A percentile compares a stretch with the other conserved stretches of the same genome.
Evolutionary conservation across 129 eudicot genomes (phyloP).

Genomic region (carrot (Daucus carota)): DH1_v3.0 NC_030384.2:26853001-26853500

Average conservation of each 20-base stretch:
- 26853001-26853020: too few relatives aligned
- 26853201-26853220: constrained; percentile 72
- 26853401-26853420: constrained; percentile 79
- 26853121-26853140: constrained; percentile 1
- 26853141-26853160: constrained; percentile 79
- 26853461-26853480: constrained; percentile 13
- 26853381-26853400: constrained; percentile 82
- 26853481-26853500: constrained; percentile 16
- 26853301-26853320: constrained; percentile 8
- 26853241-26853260: background rate
- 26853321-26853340: constrained; percentile 11
- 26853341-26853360: constrained; percentile 50
- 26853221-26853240: constrained; percentile 39
- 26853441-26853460: constrained; percentile 9
- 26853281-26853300: background rate
- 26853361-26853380: constrained; percentile 84
- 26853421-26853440: constrained; percentile 42
- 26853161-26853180: constrained; percentile 92
- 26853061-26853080: too few relatives aligned
- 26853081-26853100: background rate
- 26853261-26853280: background rate
- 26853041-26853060: too few relatives aligned
- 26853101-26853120: background rate
- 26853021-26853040: too few relatives aligned
- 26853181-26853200: constrained; percentile 92